phyloP scores from a whole-genome alignment of 2,329 filamentous ascomycete genomes.

The Talaromyces islandicus region DNA sequence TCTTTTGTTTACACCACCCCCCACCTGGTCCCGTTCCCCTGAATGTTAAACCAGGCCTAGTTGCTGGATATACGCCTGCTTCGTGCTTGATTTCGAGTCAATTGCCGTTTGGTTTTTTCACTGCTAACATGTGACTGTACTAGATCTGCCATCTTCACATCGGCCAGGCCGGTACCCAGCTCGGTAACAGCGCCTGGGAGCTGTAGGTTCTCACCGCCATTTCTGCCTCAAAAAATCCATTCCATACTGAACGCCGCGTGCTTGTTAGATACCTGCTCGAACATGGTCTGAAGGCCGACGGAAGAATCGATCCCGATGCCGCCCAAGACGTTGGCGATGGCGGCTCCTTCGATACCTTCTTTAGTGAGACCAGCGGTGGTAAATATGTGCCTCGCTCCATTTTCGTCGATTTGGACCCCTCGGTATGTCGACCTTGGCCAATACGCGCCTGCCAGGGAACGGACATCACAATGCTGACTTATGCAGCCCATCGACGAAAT shows the following conservation, averaged over 20 bases:
- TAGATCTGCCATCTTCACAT: constrained; percentile 63
- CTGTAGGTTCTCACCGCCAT: constrained; percentile 48
- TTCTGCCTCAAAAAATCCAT: constrained; percentile 9
- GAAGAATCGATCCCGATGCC: constrained; percentile 51
- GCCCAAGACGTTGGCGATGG: constrained; percentile 44
- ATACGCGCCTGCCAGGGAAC: not conserved
- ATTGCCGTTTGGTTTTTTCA: not conserved
- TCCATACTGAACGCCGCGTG: constrained; percentile 2
- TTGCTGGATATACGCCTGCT: not conserved
- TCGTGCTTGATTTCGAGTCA: not conserved
- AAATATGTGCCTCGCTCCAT: constrained; percentile 65
- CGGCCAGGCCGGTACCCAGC: constrained; percentile 62
- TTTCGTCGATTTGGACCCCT: constrained; percentile 62
- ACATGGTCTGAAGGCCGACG: constrained; percentile 58
- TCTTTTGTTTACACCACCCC: constrained; percentile 8
- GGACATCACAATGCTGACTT: constrained; percentile 8
- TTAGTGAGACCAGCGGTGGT: constrained; percentile 57
- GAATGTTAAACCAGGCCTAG: not conserved
- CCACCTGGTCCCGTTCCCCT: constrained; percentile 9
- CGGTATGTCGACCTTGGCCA: constrained; percentile 35
- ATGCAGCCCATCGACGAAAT: constrained; percentile 59
- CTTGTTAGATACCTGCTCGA: constrained; percentile 56
- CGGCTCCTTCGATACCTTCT: constrained; percentile 61
- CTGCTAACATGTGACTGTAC: not conserved
- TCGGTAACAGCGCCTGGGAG: constrained; percentile 65